Base-by-base conservation (phyloP, 2,329 filamentous ascomycete genomes). In the Monilinia vaccinii-corymbosi region DNA sequence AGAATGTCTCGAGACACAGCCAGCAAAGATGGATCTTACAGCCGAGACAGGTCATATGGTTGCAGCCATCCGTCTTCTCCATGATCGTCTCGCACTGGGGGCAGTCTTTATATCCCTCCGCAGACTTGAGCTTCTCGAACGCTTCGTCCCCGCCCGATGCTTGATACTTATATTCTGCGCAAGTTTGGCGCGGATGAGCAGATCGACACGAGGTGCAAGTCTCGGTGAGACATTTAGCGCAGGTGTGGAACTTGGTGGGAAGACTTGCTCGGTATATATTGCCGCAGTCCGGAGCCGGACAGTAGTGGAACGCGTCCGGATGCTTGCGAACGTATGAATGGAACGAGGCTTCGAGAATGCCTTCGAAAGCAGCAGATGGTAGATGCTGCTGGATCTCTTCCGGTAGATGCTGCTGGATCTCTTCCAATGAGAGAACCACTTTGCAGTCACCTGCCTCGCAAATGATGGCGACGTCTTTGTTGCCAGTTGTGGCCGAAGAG, bases 21-120 rank as follows among this genome's bases (percentile, higher is more conserved):
- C 77, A 81, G 61, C 78, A 81, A 28, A 80, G 77, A 60, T 79
- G 75, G 1, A 70, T 64, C 3, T 67, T 62, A 59, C 78, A 81
- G 0, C 62, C 64, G 1, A 25, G 38, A 61, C 79, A 81, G 0
- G 61, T 65, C 62, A 81, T 76, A 63, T 80, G 77, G 62, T 79
- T 74, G 61, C 79, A 81, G 0, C 78, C 79, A 0, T 68, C 60
- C 3, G 36, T 62, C 46, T 70, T 72, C 56, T 70, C 59, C 8
- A 71, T 68, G 1, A 62, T 16, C 2, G 62, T 61, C 16, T 57
- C 63, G 60, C 69, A 73, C 28, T 64, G 65, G 0, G 67, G 76
- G 36, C 78, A 80, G 45, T 74, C 68, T 52, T 76, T 73, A 11
- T 75, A 72, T 0, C 74, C 74, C 0, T 73, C 60, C 32, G 72